Conservation (phyloP, 352 stramenopile species). For the Phytophthora pinifolia region DNA sequence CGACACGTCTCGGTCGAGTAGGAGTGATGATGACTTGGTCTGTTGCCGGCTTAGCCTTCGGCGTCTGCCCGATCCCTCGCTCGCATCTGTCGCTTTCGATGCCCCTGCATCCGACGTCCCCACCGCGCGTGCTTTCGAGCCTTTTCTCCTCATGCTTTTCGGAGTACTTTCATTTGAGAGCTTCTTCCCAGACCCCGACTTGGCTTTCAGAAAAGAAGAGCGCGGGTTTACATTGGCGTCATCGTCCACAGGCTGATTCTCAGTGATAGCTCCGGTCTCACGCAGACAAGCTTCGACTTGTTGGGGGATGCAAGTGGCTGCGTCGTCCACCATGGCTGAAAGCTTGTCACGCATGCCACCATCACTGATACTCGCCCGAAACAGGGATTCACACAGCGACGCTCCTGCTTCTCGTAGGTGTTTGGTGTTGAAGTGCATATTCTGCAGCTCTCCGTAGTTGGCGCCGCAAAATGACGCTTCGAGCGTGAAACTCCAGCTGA, state of each 20-base stretch:
- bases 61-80: slow-evolving; percentile 15
- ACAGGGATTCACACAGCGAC: slow-evolving; percentile 51
- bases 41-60: slow-evolving; percentile 22
- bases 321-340: slow-evolving; percentile 33
- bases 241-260: slow-evolving; percentile 11
- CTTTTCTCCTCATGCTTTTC: slow-evolving; percentile 23
- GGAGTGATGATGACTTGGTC: slow-evolving; percentile 19
- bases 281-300: slow-evolving; percentile 42
- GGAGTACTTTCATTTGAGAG: slow-evolving; percentile 6
- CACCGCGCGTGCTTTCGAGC: slow-evolving; percentile 16
- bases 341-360: slow-evolving; percentile 34
- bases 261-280: slow-evolving; percentile 28
- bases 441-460: slow-evolving; percentile 61
- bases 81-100: slow-evolving; percentile 16
- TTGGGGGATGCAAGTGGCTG: slow-evolving; percentile 31
- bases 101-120: slow-evolving; percentile 15
- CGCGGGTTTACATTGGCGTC: slow-evolving; percentile 16
- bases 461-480: slow-evolving; percentile 88
- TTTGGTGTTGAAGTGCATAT: slow-evolving; percentile 67
- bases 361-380: slow-evolving; percentile 45
- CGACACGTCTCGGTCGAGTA: slow-evolving; percentile 17
- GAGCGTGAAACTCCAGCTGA: slow-evolving; percentile 83
- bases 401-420: slow-evolving; percentile 53
- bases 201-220: slow-evolving; percentile 20
- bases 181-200: slow-evolving; percentile 33